Conservation (phyloP, 345 rosid species). For the Populus euphratica region DNA sequence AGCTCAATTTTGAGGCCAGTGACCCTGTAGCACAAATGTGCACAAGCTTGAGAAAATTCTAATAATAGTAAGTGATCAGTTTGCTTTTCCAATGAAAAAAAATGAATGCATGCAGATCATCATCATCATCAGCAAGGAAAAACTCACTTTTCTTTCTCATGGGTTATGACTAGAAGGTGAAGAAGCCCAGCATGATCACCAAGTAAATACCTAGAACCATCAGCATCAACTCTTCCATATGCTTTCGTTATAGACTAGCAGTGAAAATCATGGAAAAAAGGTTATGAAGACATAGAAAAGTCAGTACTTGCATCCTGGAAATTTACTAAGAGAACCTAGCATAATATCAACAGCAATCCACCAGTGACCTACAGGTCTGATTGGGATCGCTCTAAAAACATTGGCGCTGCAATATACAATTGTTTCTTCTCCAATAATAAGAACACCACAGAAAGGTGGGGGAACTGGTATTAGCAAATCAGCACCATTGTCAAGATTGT, state of each 20-base stretch:
- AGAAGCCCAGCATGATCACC: conserved; percentile 91
- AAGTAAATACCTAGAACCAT: conserved; percentile 90
- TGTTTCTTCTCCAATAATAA: conserved; percentile 92
- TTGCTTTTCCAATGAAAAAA: not conserved
- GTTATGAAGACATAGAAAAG: conserved; percentile 18
- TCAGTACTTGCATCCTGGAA: not conserved
- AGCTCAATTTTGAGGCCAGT: conserved; percentile 94
- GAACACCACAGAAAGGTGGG: conserved; percentile 95
- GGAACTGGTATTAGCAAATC: conserved; percentile 92
- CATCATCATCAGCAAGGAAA: not conserved
- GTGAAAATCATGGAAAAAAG: conserved; percentile 16
- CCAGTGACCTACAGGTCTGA: conserved; percentile 60
- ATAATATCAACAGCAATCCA: conserved; percentile 8
- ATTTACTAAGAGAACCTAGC: not conserved
- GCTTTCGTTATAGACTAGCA: conserved; percentile 80
- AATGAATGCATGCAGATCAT: not conserved
- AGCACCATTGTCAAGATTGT: conserved; percentile 93
- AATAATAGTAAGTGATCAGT: too few species aligned
- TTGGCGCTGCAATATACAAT: conserved; percentile 88
- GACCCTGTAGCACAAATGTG: conserved; percentile 52
- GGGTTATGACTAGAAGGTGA: conserved; percentile 84
- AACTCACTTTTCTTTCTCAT: conserved; percentile 87
- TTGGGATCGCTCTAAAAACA: conserved; percentile 78
- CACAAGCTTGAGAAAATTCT: conserved; percentile 9
- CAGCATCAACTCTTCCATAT: conserved; percentile 93